phyloP scores from a whole-genome alignment of 805 yeast species.

The Starmerella bombi region DNA sequence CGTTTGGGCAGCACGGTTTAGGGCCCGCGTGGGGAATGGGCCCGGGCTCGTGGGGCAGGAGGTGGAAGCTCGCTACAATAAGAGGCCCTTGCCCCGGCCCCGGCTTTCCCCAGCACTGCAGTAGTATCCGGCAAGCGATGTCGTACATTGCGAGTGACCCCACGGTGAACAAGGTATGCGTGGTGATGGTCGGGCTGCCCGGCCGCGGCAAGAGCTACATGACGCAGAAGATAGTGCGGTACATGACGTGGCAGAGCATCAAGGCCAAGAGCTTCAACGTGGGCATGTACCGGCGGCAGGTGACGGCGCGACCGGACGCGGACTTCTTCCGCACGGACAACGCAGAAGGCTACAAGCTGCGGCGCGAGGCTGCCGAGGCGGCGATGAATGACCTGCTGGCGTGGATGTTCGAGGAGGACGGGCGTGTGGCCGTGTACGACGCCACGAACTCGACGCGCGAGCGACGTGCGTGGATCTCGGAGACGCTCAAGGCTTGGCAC shows the following conservation, averaged over 20 bases:
- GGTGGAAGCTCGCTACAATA: no score
- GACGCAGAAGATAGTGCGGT: slow-evolving; percentile 86
- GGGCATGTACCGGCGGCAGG: slow-evolving; percentile 66
- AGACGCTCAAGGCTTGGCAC: slow-evolving; percentile 28
- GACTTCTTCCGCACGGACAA: slow-evolving; percentile 64
- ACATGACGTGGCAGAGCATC: slow-evolving; percentile 82
- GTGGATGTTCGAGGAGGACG: slow-evolving; percentile 72
- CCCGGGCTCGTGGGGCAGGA: no score
- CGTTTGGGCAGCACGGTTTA: no score
- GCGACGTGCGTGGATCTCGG: slow-evolving; percentile 53
- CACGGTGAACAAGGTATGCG: slow-evolving; percentile 19
- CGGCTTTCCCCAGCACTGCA: no score
- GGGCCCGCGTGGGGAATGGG: no score
- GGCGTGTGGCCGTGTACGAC: slow-evolving; percentile 85
- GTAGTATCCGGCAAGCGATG: no score
- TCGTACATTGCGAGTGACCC: slow-evolving; percentile 22
- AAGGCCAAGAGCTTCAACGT: slow-evolving; percentile 80
- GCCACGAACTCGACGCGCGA: slow-evolving; percentile 79
- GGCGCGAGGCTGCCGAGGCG: slow-evolving; percentile 54
- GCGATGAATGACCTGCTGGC: slow-evolving; percentile 71
- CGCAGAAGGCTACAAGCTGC: slow-evolving; percentile 45
- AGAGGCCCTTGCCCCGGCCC: no score
- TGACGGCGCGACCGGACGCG: slow-evolving; percentile 49
- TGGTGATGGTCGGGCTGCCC: slow-evolving; percentile 32
- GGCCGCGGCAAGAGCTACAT: slow-evolving; percentile 84